Conservation (phyloP, 2,329 filamentous ascomycete genomes). For the Purpureocillium takamizusanense region DNA sequence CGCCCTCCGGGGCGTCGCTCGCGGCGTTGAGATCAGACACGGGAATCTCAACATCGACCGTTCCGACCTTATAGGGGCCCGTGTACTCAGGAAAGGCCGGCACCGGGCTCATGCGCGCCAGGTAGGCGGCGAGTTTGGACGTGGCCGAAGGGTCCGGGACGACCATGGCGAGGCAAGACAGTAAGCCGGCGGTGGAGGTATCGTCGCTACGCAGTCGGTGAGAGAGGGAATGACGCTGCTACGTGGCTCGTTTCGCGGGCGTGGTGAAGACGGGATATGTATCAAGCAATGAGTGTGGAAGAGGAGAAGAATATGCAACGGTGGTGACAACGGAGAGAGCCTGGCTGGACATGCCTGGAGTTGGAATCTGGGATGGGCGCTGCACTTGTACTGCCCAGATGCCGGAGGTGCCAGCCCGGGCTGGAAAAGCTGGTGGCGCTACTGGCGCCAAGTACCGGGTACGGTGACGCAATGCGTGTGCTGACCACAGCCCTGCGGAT, state of each 20-base stretch:
- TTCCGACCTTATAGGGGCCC: constrained; percentile 71
- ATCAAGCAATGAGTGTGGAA: background rate
- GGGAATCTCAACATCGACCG: constrained; percentile 72
- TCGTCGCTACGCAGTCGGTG: background rate
- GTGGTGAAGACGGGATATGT: no score
- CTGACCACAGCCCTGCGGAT: background rate
- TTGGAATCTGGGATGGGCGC: background rate
- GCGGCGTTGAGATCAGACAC: constrained; percentile 49
- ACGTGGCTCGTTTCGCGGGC: no score
- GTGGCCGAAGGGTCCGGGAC: constrained; percentile 11
- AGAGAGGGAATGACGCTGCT: no score
- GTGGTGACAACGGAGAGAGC: background rate
- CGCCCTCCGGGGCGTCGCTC: constrained; percentile 41
- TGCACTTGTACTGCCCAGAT: background rate
- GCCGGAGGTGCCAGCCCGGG: background rate
- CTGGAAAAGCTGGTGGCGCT: background rate
- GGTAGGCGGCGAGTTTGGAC: constrained; percentile 33
- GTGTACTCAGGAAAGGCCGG: constrained; percentile 68
- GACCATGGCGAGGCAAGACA: constrained; percentile 7
- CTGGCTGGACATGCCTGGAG: background rate
- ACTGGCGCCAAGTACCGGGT: background rate
- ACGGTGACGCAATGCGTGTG: background rate
- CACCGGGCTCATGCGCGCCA: constrained; percentile 55
- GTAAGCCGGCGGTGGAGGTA: background rate
- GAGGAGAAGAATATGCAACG: background rate